Base-by-base conservation (phyloP, 164 flowering plant genomes). In the Berberis thunbergii region DNA sequence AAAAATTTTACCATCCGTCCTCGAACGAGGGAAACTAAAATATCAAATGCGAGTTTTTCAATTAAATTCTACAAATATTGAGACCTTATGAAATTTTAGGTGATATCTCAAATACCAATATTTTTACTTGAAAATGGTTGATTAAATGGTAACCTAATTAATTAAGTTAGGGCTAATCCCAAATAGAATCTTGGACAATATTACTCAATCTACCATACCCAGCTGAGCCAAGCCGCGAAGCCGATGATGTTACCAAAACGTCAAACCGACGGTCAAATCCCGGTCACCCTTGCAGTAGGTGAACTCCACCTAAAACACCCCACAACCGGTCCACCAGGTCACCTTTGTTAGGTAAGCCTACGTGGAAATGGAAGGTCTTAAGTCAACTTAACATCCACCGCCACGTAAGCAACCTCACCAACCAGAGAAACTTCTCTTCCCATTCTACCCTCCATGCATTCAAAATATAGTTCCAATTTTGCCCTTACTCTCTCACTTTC, bases 241-340 rank as follows among this genome's bases (percentile, higher is more conserved):
- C 43, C 9, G 11, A 42, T 59, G 61, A 59, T 26, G 26, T 40
- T 12, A 57, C 12, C 11, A 4, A 2, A 57, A 57, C 59, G 43
- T 8, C 59, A 57, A 2, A 52, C 12, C n/a, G 54, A 52, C 4
- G 3, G 38, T 13, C 40, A 44, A 44, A n/a, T 5, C 7, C 50
- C 62, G 49, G 62, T 60, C 62, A 43, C 40, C 49, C 38, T 60
- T 12, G 69, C 60, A 60, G 69, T 67, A 59, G 69, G 69, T 67
- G 52, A 67, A 67, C 59, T 6, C 39, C 0, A 38, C 52, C 53
- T 5, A 41, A 53, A 9, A 56, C 7, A 26, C 38, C n/a, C 2
- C 2, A 40, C 9, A 4, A 60, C 63, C 43, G 26, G 59, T 10
- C 9, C 38, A 45, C 0, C 58, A 63, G 43, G 69, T 67, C 38